Conservation (phyloP, 352 stramenopile genomes). For the Pythium biforme region DNA sequence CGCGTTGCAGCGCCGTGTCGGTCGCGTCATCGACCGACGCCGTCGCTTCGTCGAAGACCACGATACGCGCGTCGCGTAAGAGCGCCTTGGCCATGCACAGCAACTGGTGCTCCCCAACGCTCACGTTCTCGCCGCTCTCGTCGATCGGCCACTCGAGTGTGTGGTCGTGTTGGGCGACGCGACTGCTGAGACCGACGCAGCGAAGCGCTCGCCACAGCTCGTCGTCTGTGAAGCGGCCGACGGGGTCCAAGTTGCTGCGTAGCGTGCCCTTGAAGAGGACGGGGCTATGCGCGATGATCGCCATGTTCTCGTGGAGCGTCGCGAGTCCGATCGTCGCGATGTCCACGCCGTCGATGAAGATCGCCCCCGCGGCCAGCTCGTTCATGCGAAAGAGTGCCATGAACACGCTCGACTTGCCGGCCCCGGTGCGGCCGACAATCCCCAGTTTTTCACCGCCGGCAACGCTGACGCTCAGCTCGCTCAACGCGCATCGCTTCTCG, state of each 20-base stretch:
- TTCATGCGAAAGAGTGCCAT: slow-evolving; percentile 93
- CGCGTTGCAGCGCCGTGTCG: slow-evolving; percentile 62
- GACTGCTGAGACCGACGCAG: slow-evolving; percentile 53
- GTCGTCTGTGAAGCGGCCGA: slow-evolving; percentile 59
- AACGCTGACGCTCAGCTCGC: slow-evolving; percentile 48
- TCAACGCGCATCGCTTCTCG: slow-evolving; percentile 34
- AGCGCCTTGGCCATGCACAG: slow-evolving; percentile 90
- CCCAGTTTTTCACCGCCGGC: slow-evolving; percentile 52
- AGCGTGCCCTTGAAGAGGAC: slow-evolving; percentile 90
- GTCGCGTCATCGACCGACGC: slow-evolving; percentile 42
- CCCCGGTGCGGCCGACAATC: slow-evolving; percentile 87
- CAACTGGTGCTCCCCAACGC: slow-evolving; percentile 90
- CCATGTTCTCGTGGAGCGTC: slow-evolving; percentile 25
- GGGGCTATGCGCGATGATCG: slow-evolving; percentile 71
- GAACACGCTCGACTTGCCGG: slow-evolving; percentile 85
- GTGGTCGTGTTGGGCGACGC: neutral
- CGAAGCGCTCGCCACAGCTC: slow-evolving; percentile 69
- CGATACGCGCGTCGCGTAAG: slow-evolving; percentile 70
- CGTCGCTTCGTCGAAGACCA: slow-evolving; percentile 95
- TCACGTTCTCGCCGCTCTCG: slow-evolving; percentile 91
- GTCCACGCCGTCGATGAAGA: slow-evolving; percentile 42
- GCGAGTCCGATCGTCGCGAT: slow-evolving; percentile 28
- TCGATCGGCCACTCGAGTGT: slow-evolving; percentile 15
- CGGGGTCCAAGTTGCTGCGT: slow-evolving; percentile 84
- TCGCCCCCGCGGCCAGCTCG: slow-evolving; percentile 73